Conservation (phyloP, 495 filamentous ascomycete genomes). For the Ramalina intermedia region DNA sequence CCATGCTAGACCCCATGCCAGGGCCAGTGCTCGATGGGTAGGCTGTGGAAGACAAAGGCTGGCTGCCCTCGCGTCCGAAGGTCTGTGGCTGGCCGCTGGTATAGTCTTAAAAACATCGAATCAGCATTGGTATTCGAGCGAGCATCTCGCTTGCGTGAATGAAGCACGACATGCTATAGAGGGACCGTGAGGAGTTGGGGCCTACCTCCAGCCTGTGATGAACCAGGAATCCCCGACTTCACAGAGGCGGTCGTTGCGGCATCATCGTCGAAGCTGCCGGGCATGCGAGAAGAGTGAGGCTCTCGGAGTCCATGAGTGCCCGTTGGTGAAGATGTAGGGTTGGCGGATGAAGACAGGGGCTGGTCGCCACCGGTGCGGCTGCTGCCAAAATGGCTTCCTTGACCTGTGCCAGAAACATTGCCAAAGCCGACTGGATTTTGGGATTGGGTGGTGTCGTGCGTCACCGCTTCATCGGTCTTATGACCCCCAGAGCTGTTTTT, state of each 20-base stretch:
- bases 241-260: conserved; percentile 27
- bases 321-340: conserved; percentile 1
- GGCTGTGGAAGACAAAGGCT: too few species aligned
- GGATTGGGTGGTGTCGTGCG: conserved; percentile 22
- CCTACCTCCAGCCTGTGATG: conserved; percentile 3
- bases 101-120: too few species aligned
- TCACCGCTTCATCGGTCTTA: conserved; percentile 27
- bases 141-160: too few species aligned
- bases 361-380: conserved; percentile 6
- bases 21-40: too few species aligned
- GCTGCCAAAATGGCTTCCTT: conserved; percentile 16
- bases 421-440: conserved; percentile 18
- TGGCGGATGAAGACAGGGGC: conserved; percentile 4
- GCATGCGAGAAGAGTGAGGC: conserved; percentile 9
- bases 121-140: too few species aligned
- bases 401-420: conserved; percentile 14
- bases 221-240: conserved; percentile 32
- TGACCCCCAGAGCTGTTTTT: conserved; percentile 21
- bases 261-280: conserved; percentile 15
- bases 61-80: too few species aligned
- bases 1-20: too few species aligned
- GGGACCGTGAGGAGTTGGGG: too few species aligned
- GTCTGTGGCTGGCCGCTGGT: too few species aligned
- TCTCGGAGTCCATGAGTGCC: conserved; percentile 3
- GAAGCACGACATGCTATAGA: too few species aligned